Base-by-base conservation (phyloP, 1,284 basidiomycete species). In the Abortiporus biennis region DNA sequence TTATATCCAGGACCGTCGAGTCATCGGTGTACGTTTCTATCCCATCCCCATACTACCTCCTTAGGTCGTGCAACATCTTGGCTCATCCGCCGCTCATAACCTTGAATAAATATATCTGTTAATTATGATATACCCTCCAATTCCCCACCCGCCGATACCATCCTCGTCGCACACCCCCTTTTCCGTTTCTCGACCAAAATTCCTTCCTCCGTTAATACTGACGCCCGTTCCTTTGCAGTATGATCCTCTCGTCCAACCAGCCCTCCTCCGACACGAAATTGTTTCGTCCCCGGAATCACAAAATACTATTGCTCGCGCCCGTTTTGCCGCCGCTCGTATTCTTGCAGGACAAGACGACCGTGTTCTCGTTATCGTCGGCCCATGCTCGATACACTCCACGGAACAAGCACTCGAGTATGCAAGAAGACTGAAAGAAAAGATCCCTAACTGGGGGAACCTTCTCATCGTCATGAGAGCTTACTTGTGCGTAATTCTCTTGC, bases 401-500 rank as follows among this genome's bases (percentile, higher is more conserved):
- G 79, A 85, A 37, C 89, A 94, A 62, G 94, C 95, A 3, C 66
- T 93, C 47, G 89, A 93, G 61, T 99, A 99, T 61, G 94, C 93
- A 23, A 68, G 70, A 22, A 71, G 82, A 29, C 75, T 96, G 55
- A 84, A 80, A 55, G 67, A 71, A 2, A 84, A 85, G 61, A 75
- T 86, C 24, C 72, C 82, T 11, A 59, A 67, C 16, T 85, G 79
- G 80, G 76, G 65, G 47, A 89, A 95, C 55, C 73, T 98, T 36
- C 76, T 92, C 58, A 85, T 99, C 59, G 68, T 98, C 62, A 98
- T 98, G 95, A 78, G 95, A 31, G 85, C 92, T 49, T 98, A 98
- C 78, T 97, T 98, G 85, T 86, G 51, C 57, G 80, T 71, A 16
- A 19, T n/a, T 36, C 32, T 33, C 37, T 47, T 45, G 44, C 41